Base-by-base conservation (phyloP, 129 eudicot species). In the Flaveria linearis region DNA sequence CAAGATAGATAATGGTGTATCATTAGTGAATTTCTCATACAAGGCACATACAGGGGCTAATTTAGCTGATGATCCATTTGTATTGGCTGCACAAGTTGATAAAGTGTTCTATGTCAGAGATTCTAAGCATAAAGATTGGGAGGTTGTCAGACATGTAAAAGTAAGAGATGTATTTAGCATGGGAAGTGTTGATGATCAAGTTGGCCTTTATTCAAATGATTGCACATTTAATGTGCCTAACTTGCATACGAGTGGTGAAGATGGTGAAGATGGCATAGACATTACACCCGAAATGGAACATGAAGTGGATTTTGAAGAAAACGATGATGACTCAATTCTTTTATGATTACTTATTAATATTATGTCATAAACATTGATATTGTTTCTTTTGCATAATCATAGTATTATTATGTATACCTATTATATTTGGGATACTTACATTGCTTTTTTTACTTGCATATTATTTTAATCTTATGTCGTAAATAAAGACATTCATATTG, bases 221-320 rank as follows among this genome's bases (percentile, higher is more conserved):
- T 16, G 8, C 28, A 41, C 72, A 41, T 42, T 18, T 7, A 14
- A 68, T 43, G 72, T 68, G 26, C 53, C 53, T 41, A 41, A 18
- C 53, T 42, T 67, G 36, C 28, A 67, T 67, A n/a, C 14, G 23
- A 41, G 18, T 18, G 72, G 53, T 9, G 72, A 67, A 1, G 72
- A 67, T 17, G 72, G 72, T 41, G 72, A 67, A 36, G 53, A 67
- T 67, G 72, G 56, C 60, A 53, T 53, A 53, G 60, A 53, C 60
- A 17, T 17, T 53, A 53, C 60, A 53, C 60, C 60, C 25, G 60
- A 53, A 1, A 53, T 53, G 25, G 60, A 53, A 9, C 72, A 5
- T 17, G 72, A 18, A 41, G 30, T 9, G 18, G n/a, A n/a, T n/a
- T n/a, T n/a, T n/a, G n/a, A n/a, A n/a, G n/a, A n/a, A n/a, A n/a